Percentiles rank a stretch among this genome's conserved stretches.
Evolutionary conservation across 352 stramenopile genomes (phyloP).

Genomic region (Sclerospora graminicola): DNA sequence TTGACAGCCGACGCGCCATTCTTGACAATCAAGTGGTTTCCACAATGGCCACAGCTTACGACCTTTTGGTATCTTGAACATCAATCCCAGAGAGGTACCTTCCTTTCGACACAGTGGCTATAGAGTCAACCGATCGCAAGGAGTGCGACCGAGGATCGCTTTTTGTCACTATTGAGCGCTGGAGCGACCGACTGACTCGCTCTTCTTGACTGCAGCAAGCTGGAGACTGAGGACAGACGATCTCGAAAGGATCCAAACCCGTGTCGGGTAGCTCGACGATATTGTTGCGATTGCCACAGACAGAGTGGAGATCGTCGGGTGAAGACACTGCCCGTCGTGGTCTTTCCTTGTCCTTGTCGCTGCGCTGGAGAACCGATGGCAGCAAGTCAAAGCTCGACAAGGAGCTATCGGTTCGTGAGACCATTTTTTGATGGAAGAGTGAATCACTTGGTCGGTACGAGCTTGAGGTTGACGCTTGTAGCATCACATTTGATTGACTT

Average conservation of each 20-base stretch:
- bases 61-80: slow-evolving; percentile 73
- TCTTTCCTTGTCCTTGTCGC: too few relatives aligned
- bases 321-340: too few relatives aligned
- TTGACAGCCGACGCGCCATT: slow-evolving; percentile 69
- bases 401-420: slow-evolving; percentile 20
- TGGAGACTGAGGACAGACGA: slow-evolving; percentile 54
- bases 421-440: slow-evolving; percentile 35
- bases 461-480: slow-evolving; percentile 8
- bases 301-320: slow-evolving; percentile 20
- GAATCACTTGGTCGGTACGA: slow-evolving; percentile 3
- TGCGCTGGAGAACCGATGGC: slow-evolving; percentile 5
- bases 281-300: slow-evolving; percentile 49
- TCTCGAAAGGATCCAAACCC: slow-evolving; percentile 33
- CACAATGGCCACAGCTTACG: slow-evolving; percentile 76
- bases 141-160: slow-evolving; percentile 23
- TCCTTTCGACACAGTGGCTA: slow-evolving; percentile 18
- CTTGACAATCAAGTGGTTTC: slow-evolving; percentile 77
- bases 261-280: slow-evolving; percentile 35
- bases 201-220: slow-evolving; percentile 38
- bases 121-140: slow-evolving; percentile 22
- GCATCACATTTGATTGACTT: slow-evolving; percentile 12
- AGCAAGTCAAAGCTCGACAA: slow-evolving; percentile 20
- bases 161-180: slow-evolving; percentile 20
- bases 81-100: slow-evolving; percentile 36
- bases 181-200: slow-evolving; percentile 17